Conservation (phyloP, 129 eudicot species). For the carrot (Daucus carota) region DH1_v3.0 NC_030383.2:57154501-57155000, state of each 20-base stretch:
- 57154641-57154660: not conserved
- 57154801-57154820: not conserved
- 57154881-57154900: not conserved
- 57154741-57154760: constrained; percentile 52
- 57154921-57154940: not conserved
- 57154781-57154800: constrained; percentile 40
- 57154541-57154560: constrained; percentile 9
- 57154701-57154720: constrained; percentile 34
- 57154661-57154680: not conserved
- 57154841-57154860: not conserved
- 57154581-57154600: constrained; percentile 45
- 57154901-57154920: not conserved
- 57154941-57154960: not conserved
- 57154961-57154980: not conserved
- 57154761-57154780: constrained; percentile 36
- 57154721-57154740: constrained; percentile 57
- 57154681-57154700: not conserved
- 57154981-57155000: not conserved
- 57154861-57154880: not conserved
- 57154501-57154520: not conserved
- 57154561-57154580: not conserved
- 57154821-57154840: not conserved
- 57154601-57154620: constrained; percentile 39
- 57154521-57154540: not conserved
- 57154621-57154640: not conserved